A percentile compares a stretch with the other conserved stretches of the same genome.
Evolutionary conservation across 1,284 basidiomycete genomes (phyloP).

Genomic region (Lentinus polychrous): DNA sequence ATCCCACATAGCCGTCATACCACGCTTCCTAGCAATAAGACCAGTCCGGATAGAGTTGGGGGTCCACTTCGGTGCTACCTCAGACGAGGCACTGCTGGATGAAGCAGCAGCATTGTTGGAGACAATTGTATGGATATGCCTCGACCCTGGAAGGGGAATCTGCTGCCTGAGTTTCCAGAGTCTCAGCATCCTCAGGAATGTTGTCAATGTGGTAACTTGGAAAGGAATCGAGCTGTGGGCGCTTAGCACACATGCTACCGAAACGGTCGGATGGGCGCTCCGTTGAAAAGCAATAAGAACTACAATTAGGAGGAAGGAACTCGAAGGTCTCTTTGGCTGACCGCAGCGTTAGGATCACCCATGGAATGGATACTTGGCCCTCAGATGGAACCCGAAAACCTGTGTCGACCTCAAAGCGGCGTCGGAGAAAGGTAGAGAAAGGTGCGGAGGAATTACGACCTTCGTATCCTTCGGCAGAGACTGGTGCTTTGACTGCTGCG

Average conservation of each 20-base stretch:
- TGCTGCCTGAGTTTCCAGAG: conserved; percentile 38
- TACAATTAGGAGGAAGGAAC: background rate
- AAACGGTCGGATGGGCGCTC: conserved; percentile 7
- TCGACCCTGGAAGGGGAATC: conserved; percentile 29
- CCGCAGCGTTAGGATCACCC: conserved; percentile 19
- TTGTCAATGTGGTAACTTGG: background rate
- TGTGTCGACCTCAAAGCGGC: background rate
- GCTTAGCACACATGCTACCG: conserved; percentile 16
- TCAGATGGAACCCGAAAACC: conserved; percentile 30
- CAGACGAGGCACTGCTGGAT: conserved; percentile 21
- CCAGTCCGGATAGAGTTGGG: conserved; percentile 87
- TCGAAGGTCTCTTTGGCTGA: background rate
- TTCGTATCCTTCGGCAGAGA: conserved; percentile 45
- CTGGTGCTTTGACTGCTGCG: conserved; percentile 47
- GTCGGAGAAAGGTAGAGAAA: conserved; percentile 13
- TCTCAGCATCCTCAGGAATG: conserved; percentile 38
- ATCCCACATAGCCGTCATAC: conserved; percentile 95
- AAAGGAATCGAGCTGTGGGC: conserved; percentile 1
- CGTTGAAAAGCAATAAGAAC: background rate
- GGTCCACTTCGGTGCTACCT: conserved; percentile 60
- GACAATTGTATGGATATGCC: conserved; percentile 33
- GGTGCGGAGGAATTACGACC: conserved; percentile 24
- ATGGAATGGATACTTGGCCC: conserved; percentile 72
- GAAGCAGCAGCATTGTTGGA: conserved; percentile 27
- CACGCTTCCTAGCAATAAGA: conserved; percentile 92